phyloP scores from a whole-genome alignment of 2,329 filamentous ascomycete genomes.

The Colletotrichum sp. region DNA sequence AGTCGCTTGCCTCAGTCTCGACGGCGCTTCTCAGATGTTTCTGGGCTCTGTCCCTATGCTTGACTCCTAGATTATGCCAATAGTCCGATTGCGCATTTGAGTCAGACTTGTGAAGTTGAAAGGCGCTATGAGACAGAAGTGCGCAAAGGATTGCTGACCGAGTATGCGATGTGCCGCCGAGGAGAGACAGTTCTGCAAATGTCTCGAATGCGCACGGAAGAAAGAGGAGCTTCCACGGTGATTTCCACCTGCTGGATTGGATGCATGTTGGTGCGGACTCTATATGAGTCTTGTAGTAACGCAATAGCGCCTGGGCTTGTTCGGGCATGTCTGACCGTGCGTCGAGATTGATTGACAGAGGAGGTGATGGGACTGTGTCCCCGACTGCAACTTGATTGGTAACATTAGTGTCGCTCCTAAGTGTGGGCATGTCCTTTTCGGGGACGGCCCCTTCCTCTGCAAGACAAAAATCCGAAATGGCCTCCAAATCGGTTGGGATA shows the following conservation, averaged over 20 bases:
- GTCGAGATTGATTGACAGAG: background rate
- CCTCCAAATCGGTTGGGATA: background rate
- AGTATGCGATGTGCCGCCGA: conserved; percentile 41
- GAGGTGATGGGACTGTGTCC: background rate
- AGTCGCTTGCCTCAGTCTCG: conserved; percentile 28
- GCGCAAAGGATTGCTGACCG: conserved; percentile 42
- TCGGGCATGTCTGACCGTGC: background rate
- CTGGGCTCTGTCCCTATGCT: background rate
- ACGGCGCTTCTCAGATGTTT: conserved; percentile 6
- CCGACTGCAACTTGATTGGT: background rate
- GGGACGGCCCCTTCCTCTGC: background rate
- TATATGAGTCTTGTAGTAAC: conserved; percentile 27
- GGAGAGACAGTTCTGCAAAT: conserved; percentile 44
- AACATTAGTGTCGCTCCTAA: background rate
- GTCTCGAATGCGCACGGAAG: conserved; percentile 45
- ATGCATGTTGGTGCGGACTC: background rate
- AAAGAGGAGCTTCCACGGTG: conserved; percentile 48
- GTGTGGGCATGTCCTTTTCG: background rate
- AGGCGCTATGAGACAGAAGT: conserved; percentile 45
- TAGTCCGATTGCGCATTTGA: background rate
- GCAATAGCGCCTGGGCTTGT: conserved; percentile 29
- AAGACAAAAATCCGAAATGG: background rate
- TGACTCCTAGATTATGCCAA: background rate
- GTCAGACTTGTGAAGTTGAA: conserved; percentile 35
- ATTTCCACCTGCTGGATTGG: conserved; percentile 37